A percentile compares a stretch with the other conserved stretches of the same genome.
These are phyloP conservation scores for Botrytis galanthina DNA, from an alignment of 2,329 filamentous ascomycete species.

Conservation along the genomic window DNA sequence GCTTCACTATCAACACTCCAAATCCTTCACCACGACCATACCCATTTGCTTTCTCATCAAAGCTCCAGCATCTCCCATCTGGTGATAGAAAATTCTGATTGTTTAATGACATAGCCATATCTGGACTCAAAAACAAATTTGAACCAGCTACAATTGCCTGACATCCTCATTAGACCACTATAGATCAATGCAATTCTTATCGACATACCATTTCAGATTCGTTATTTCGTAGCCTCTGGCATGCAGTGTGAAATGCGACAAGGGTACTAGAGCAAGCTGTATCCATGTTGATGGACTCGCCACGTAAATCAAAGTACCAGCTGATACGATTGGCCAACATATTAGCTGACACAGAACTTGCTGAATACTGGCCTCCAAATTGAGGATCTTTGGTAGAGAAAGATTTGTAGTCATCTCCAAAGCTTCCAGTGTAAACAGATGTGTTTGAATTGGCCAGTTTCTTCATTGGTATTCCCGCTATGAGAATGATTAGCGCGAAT, in stretches of 20 bases:
- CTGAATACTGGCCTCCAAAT: slow-evolving; percentile 5
- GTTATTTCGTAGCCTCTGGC: slow-evolving; percentile 43
- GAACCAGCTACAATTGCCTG: slow-evolving; percentile 5
- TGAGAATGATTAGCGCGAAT: neutral
- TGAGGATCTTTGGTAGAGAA: slow-evolving; percentile 3
- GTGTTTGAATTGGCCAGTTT: slow-evolving; percentile 30
- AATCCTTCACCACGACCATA: slow-evolving; percentile 64
- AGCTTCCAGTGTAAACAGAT: slow-evolving; percentile 51
- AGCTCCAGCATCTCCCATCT: slow-evolving; percentile 45
- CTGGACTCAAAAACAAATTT: slow-evolving; percentile 27
- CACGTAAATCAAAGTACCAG: slow-evolving; percentile 46
- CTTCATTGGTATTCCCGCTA: slow-evolving; percentile 10
- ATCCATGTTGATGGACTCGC: slow-evolving; percentile 44
- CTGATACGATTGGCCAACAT: slow-evolving; percentile 55
- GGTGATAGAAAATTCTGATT: slow-evolving; percentile 21
- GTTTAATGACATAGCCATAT: slow-evolving; percentile 49
- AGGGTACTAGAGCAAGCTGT: slow-evolving; percentile 47
- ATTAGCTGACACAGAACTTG: slow-evolving; percentile 34
- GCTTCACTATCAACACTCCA: slow-evolving; percentile 57
- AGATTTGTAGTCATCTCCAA: slow-evolving; percentile 29
- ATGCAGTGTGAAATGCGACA: slow-evolving; percentile 34
- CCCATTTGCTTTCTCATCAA: slow-evolving; percentile 56
- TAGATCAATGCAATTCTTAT: slow-evolving; percentile 29
- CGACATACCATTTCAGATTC: slow-evolving; percentile 42
- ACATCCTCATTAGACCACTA: neutral